phyloP scores from a whole-genome alignment of 2,329 filamentous ascomycete species.

The Diaporthe sp. region DNA sequence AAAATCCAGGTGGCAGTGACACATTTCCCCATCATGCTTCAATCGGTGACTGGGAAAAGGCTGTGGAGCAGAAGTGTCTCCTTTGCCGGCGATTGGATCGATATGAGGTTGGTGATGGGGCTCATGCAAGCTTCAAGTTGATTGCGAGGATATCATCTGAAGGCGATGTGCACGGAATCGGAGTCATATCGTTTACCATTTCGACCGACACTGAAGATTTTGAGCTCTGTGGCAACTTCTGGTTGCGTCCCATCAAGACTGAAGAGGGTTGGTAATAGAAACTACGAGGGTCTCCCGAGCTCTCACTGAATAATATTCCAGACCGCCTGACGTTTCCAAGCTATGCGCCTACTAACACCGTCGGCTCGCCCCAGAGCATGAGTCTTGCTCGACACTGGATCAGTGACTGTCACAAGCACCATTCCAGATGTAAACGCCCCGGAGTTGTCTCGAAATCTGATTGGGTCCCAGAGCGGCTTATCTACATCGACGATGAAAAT shows the following conservation, averaged over 20 bases:
- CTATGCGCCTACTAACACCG: constrained; percentile 14
- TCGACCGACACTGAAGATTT: not conserved
- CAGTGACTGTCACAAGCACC: not conserved
- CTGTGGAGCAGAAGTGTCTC: constrained; percentile 17
- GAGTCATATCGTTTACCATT: constrained; percentile 9
- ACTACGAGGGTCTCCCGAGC: not conserved
- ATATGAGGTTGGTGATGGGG: not conserved
- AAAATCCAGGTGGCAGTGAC: not conserved
- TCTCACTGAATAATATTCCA: not conserved
- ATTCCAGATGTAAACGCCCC: constrained; percentile 18
- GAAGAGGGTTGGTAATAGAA: not conserved
- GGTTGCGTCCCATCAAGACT: constrained; percentile 14
- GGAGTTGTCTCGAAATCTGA: not conserved
- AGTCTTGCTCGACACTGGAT: constrained; percentile 18
- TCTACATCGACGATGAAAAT: constrained; percentile 3
- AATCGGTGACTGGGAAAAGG: constrained; percentile 12
- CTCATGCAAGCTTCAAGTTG: not conserved
- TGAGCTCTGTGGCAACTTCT: not conserved
- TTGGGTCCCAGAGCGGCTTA: constrained; percentile 16
- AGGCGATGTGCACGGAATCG: not conserved
- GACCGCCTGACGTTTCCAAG: constrained; percentile 8
- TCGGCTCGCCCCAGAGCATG: constrained; percentile 13
- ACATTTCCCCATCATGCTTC: constrained; percentile 8
- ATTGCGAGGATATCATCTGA: not conserved
- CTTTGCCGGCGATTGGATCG: constrained; percentile 4